Percentiles rank a stretch among this genome's conserved stretches.
Conservation (phyloP, 441 rosid genomes). For the Pelargonium myrrhifolium region DNA sequence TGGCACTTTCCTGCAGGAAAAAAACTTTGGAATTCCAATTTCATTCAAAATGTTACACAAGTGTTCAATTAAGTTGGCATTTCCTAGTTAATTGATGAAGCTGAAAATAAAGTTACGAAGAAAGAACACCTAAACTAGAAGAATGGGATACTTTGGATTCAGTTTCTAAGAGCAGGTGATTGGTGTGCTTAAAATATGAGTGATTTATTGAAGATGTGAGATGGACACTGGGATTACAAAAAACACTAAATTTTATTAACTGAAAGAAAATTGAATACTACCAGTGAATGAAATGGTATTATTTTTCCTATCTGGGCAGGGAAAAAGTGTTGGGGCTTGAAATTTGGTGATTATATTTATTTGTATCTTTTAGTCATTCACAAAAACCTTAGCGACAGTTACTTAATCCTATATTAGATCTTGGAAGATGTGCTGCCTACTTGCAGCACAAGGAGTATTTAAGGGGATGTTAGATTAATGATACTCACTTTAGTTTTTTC, state of each 20-base stretch:
- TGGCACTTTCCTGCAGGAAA: slow-evolving; percentile 12
- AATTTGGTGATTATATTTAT: not conserved
- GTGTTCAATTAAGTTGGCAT: slow-evolving; percentile 6
- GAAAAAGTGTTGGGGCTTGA: not conserved
- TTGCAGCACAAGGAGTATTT: not conserved
- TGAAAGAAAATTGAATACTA: not conserved
- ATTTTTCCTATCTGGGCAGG: not conserved
- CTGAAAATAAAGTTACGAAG: not conserved
- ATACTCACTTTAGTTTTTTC: not conserved
- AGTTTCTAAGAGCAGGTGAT: not conserved
- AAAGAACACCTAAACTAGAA: not conserved
- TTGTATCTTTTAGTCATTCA: not conserved
- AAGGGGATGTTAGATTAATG: not conserved
- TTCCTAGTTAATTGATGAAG: slow-evolving; percentile 4
- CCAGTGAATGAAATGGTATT: not conserved
- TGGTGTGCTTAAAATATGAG: not conserved
- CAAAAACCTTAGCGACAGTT: not conserved
- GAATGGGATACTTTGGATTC: not conserved
- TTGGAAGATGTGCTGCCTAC: not conserved
- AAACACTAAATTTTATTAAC: not conserved
- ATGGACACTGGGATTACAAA: not conserved
- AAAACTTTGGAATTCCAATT: not conserved
- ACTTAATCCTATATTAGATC: not conserved
- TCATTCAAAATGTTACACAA: not conserved
- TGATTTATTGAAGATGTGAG: not conserved